Base-by-base conservation (phyloP, 495 filamentous ascomycete species). In the Immersiella caudata region DNA sequence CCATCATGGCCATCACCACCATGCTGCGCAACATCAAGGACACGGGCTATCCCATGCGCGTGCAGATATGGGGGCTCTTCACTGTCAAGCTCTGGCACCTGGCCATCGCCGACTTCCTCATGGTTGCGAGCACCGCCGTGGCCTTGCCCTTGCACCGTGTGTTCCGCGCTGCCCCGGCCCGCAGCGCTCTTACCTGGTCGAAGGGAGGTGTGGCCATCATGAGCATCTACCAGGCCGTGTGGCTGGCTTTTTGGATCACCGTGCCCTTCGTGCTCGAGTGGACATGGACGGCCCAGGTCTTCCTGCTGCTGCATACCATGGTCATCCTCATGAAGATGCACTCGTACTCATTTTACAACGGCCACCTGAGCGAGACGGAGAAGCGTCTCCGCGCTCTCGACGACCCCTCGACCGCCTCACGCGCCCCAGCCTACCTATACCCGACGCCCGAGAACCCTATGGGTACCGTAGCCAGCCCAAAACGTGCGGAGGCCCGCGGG, bases 251-350 rank as follows among this genome's bases (percentile, higher is more conserved):
- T 60, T 98, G 94, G 95, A 88, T 96, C 60, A 86, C 87, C 83
- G 91, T 93, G 78, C 95, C 95, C 0, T 99, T 99, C 69, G 80
- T 89, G 72, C 78, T 93, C n/a, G 81, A 87, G 21, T 99, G 95
- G 95, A 92, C 93, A 1, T 89, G 87, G 87, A 99, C 95, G 6
- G 90, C 94, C 26, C 95, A 99, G 74, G 95, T 98, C 51, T 98
- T 93, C 77, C 89, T 99, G 68, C 90, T 94, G 14, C 85, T 99
- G 18, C 95, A 99, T 75, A 89, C 92, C 46, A 85, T 99, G 74
- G 89, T 91, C 16, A 81, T 99, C 7, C 87, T 97, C 26, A 99
- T 99, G 95, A 99, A 99, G 81, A 92, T 99, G 84, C 95, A 99
- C 74, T 97, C 94, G 0, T 99, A 97, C 74, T 90, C 92, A 26